These are phyloP conservation scores for Ambrosia artemisiifolia DNA, from an alignment of 129 eudicot genomes.

Conservation along the genomic window DNA sequence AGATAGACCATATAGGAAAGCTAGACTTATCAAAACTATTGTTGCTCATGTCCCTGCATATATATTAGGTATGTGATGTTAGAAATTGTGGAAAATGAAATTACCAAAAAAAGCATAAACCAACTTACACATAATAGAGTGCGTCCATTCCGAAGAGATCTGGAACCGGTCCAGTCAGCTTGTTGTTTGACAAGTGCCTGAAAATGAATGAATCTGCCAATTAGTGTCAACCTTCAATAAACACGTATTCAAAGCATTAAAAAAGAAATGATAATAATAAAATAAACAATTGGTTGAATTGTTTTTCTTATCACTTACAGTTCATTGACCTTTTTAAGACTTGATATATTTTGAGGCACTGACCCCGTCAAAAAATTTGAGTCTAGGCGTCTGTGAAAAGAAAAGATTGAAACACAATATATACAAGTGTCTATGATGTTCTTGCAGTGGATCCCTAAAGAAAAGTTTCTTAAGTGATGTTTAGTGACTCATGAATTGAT, in stretches of 20 bases:
- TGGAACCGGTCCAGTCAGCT: slow-evolving; percentile 64
- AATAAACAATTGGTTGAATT: neutral
- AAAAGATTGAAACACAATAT: neutral
- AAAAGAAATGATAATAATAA: neutral
- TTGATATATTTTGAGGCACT: slow-evolving; percentile 51
- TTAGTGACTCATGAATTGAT: no score
- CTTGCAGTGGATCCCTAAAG: no score
- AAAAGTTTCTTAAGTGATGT: no score
- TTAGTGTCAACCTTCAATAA: neutral
- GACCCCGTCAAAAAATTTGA: slow-evolving; percentile 52
- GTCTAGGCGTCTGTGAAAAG: slow-evolving; percentile 64
- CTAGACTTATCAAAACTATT: slow-evolving; percentile 60
- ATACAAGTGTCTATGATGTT: neutral
- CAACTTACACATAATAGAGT: slow-evolving; percentile 73
- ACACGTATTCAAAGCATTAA: neutral
- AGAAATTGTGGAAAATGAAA: no score
- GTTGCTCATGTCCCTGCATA: slow-evolving; percentile 99
- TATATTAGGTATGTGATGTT: no score
- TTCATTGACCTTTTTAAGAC: slow-evolving; percentile 47
- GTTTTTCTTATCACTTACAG: slow-evolving; percentile 50
- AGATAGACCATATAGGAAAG: slow-evolving; percentile 71
- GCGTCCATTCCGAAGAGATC: slow-evolving; percentile 60
- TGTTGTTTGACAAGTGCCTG: slow-evolving; percentile 76
- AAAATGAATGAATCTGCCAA: slow-evolving; percentile 12
- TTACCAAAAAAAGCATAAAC: neutral